These are phyloP conservation scores for Cladorrhinum sp. DNA, from an alignment of 2,329 filamentous ascomycete genomes.

Conservation along the genomic window DNA sequence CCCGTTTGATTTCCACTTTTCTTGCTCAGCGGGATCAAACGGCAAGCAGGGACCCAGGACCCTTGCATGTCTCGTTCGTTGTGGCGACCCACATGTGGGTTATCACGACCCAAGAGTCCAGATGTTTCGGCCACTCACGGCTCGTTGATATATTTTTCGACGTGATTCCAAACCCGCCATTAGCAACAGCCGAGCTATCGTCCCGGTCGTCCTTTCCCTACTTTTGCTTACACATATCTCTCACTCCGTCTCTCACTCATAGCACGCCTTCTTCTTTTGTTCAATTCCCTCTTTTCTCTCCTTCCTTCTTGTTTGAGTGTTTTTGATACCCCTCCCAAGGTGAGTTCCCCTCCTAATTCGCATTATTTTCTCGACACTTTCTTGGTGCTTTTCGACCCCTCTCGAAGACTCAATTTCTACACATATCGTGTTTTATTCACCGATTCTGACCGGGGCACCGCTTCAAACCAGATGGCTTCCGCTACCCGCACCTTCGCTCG, in stretches of 20 bases:
- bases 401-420: slow-evolving; percentile 30
- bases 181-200: slow-evolving; percentile 19
- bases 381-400: neutral
- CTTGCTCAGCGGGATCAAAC: neutral
- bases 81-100: slow-evolving; percentile 17
- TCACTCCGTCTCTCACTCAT: slow-evolving; percentile 10
- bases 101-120: slow-evolving; percentile 1
- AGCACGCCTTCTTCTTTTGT: slow-evolving; percentile 12
- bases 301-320: slow-evolving; percentile 11
- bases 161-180: slow-evolving; percentile 21
- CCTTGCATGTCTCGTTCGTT: slow-evolving; percentile 10
- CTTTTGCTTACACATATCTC: slow-evolving; percentile 18
- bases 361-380: slow-evolving; percentile 1
- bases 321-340: slow-evolving; percentile 13
- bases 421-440: slow-evolving; percentile 3
- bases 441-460: slow-evolving; percentile 15
- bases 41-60: neutral
- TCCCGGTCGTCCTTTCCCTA: slow-evolving; percentile 4
- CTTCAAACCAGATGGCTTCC: slow-evolving; percentile 40
- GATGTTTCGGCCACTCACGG: slow-evolving; percentile 17
- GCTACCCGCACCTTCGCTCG: slow-evolving; percentile 55
- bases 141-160: slow-evolving; percentile 23
- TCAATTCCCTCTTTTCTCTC: slow-evolving; percentile 14
- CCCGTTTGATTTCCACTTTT: neutral
- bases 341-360: slow-evolving; percentile 12